Evolutionary conservation across 148 eudicot species (phyloP), one percentile per base, ranked within the genome.

Genomic region (Amaranthus cruentus): DNA sequence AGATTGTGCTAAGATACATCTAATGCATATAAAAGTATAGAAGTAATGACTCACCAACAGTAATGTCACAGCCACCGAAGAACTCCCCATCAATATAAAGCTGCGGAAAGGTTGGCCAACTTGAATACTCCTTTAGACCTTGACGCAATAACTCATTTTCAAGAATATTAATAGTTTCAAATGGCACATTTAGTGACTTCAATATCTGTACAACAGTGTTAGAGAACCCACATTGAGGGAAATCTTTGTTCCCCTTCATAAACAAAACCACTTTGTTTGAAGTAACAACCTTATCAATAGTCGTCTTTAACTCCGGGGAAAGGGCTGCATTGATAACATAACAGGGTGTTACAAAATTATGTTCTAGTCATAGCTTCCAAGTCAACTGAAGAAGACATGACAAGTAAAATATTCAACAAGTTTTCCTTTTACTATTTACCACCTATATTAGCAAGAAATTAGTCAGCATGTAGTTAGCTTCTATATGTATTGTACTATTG

Each of bases 31-130:
- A 68, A 56, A 52, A 62, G 28, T 12, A 11, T 28, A 4, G n/a
- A 62, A 70, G 38, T 28, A 28, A 0, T 28, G 9, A 81, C 90
- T 86, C 79, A 89, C 98, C 98, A n/a, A 94, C 83, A 69, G 86
- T 82, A 74, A 91, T 95, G 86, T 94, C 98, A 79, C 98, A 94
- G 61, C 98, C 97, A 72, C 98, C 98, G 80, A 83, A 91, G 84
- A 94, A 94, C 78, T 94, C 98, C 73, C 98, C 97, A 55, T 95
- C 96, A 66, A 91, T 86, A 73, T 95, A 95, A 47, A 95, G 88
- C 80, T 95, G 99, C 13, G 99, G 99, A 84, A 95, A 95, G 71
- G 99, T 95, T 48, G 99, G 99, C 99, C 99, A 95, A 78, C 83
- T 91, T 47, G 99, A 91, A 65, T 95, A 95, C 77, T 91, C 97